phyloP scores from a whole-genome alignment of 257 asterid genomes.

The Plantago ovata region DNA sequence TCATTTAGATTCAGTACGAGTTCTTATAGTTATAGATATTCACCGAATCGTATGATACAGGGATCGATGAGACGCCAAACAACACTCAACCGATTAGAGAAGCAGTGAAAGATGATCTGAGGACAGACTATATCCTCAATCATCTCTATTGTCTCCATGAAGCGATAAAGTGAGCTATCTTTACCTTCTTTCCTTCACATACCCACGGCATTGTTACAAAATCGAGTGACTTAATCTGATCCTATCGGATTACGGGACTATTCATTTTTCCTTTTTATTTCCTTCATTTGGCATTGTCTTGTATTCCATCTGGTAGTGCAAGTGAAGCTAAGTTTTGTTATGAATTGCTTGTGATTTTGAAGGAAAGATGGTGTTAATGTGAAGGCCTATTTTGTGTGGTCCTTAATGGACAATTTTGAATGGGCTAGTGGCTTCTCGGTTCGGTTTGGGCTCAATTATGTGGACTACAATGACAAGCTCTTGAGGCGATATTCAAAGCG shows the following conservation, averaged over 20 bases:
- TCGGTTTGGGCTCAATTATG: conserved; percentile 44
- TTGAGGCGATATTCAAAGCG: conserved; percentile 36
- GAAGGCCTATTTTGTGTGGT: conserved; percentile 54
- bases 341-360: neutral
- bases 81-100: neutral
- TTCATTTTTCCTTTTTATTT: too few relatives aligned
- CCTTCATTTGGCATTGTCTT: too few relatives aligned
- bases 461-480: conserved; percentile 34
- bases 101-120: conserved; percentile 3
- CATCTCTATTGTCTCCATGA: conserved; percentile 8
- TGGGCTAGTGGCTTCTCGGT: conserved; percentile 42
- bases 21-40: too few relatives aligned
- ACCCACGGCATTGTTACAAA: too few relatives aligned
- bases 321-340: too few relatives aligned
- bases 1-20: too few relatives aligned
- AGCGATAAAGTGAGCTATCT: conserved; percentile 4
- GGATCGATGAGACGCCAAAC: conserved; percentile 8
- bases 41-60: too few relatives aligned
- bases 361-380: conserved; percentile 43
- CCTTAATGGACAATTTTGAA: conserved; percentile 50
- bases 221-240: too few relatives aligned
- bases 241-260: too few relatives aligned
- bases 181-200: neutral
- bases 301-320: too few relatives aligned
- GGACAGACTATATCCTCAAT: conserved; percentile 4